Evolutionary conservation across 1,284 basidiomycete genomes (phyloP), one percentile per base, ranked within the genome.

Genomic region (Leccinum fallax): DNA sequence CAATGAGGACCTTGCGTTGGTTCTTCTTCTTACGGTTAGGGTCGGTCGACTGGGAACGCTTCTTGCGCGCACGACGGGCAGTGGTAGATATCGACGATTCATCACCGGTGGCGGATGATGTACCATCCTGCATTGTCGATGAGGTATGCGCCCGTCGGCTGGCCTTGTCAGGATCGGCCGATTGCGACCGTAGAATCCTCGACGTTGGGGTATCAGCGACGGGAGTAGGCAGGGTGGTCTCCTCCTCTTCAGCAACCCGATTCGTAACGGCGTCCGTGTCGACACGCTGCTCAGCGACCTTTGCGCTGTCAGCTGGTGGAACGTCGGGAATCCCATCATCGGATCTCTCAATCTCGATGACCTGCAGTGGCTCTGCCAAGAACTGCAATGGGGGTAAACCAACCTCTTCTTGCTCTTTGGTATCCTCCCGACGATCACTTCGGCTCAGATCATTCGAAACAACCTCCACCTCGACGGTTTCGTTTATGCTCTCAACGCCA

Each of bases 1-100:
- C 86, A 63, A 98, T 83, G 53, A 81, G 79, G 34, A 92, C 90
- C 74, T 92, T 92, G 61, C 86, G 83, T 61, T 84, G 81, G 9
- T 82, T 80, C 63, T 85, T 87, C 70, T 80, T 83, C 71, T 77
- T 78, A 71, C 81, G 79, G 61, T 74, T 79, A 16, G 83, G 84
- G 61, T 81, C 79, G 49, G 74, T 78, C 7, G 85, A 85, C 66
- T 81, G 80, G 36, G 83, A 81, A 16, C 83, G 83, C 68, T 87
- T 88, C 77, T 86, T 89, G 53, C 83, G 81, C 52, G 74, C 68
- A 61, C 68, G 72, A 52, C 71, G 70, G 38, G 71, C 78, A 1
- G 83, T 83, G 10, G 84, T 85, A 16, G 86, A 86, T 24, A 85
- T 79, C 15, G 88, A 89, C n/a, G 83, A 84, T 61, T 85, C 83